Evolutionary conservation across 1,284 basidiomycete genomes (phyloP), one percentile per base, ranked within the genome.

Genomic region (Erythrobasidium hasegawianum): DNA sequence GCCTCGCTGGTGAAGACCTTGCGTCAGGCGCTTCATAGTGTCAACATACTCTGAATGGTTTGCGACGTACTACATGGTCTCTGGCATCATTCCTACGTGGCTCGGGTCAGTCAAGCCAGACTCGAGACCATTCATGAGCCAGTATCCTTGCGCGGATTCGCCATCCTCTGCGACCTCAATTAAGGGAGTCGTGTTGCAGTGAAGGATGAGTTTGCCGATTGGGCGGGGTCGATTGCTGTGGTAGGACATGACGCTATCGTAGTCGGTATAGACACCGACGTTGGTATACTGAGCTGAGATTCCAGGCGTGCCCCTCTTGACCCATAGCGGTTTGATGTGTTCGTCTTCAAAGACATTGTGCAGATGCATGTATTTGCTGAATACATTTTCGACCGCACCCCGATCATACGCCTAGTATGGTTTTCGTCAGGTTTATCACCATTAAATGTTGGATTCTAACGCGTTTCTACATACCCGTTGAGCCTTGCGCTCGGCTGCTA

Each of bases 351-450:
- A 54, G 2, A 26, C 52, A 14, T 54, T 54, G 52, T 54, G 52
- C 52, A 54, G 26, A 14, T 54, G 52, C 52, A 54, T 54, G 52
- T 54, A 54, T 14, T n/a, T 18, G 52, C 33, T 54, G 52, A 54
- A 54, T 5, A 27, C 26, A 24, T 54, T 54, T 24, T 54, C 52
- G 5, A 54, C 52, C n/a, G 52, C 52, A 10, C 52, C 52, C 24
- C 52, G 52, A 24, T 24, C 16, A 33, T 9, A 54, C 9, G 52
- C 52, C 52, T 54, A 54, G 8, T 13, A 54, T 3, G 7, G 8
- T 54, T 54, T n/a, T n/a, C n/a, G n/a, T n/a, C n/a, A n/a, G n/a
- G n/a, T n/a, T n/a, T n/a, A n/a, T n/a, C n/a, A n/a, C n/a, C n/a
- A n/a, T n/a, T n/a, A n/a, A n/a, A n/a, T n/a, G n/a, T n/a, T n/a